phyloP scores from a whole-genome alignment of 73 alveolate species.

The Tetrahymena malaccensis region DNA sequence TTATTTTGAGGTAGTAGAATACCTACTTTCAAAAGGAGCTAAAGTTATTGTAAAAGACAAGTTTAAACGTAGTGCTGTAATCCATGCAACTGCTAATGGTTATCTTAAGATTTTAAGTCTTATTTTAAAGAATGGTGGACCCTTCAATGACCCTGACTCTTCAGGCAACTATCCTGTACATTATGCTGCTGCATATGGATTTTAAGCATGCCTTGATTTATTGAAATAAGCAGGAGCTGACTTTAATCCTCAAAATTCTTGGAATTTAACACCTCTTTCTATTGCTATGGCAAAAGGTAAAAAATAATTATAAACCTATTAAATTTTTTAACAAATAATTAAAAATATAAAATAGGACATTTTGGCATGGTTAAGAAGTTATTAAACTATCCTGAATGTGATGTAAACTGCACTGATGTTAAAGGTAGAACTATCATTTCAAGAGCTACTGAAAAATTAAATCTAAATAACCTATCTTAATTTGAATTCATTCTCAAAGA shows the following conservation, averaged over 20 bases:
- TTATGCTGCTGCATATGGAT: slow-evolving; percentile 96
- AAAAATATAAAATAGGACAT: slow-evolving; percentile 61
- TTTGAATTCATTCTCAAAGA: slow-evolving; percentile 64
- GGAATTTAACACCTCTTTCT: slow-evolving; percentile 90
- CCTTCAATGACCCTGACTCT: slow-evolving; percentile 78
- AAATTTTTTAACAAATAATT: background rate
- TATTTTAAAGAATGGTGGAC: slow-evolving; percentile 82
- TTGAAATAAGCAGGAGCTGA: slow-evolving; percentile 88
- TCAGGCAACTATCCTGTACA: slow-evolving; percentile 88
- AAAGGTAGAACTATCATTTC: slow-evolving; percentile 85
- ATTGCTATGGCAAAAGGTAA: slow-evolving; percentile 68
- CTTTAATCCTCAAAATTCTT: slow-evolving; percentile 80
- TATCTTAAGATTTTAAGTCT: slow-evolving; percentile 70
- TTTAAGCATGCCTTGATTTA: slow-evolving; percentile 68
- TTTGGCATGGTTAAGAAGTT: slow-evolving; percentile 76
- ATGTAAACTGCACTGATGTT: slow-evolving; percentile 92
- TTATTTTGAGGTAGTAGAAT: slow-evolving; percentile 72
- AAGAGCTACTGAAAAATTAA: slow-evolving; percentile 57
- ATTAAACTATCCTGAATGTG: slow-evolving; percentile 62
- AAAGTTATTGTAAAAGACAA: slow-evolving; percentile 77
- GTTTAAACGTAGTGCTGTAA: slow-evolving; percentile 83
- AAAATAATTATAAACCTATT: background rate
- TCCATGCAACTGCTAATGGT: slow-evolving; percentile 91
- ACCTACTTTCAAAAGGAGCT: slow-evolving; percentile 66
- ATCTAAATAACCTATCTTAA: slow-evolving; percentile 61